Conservation (phyloP, 2,329 filamentous ascomycete genomes). For the Colletotrichum trifolii region DNA sequence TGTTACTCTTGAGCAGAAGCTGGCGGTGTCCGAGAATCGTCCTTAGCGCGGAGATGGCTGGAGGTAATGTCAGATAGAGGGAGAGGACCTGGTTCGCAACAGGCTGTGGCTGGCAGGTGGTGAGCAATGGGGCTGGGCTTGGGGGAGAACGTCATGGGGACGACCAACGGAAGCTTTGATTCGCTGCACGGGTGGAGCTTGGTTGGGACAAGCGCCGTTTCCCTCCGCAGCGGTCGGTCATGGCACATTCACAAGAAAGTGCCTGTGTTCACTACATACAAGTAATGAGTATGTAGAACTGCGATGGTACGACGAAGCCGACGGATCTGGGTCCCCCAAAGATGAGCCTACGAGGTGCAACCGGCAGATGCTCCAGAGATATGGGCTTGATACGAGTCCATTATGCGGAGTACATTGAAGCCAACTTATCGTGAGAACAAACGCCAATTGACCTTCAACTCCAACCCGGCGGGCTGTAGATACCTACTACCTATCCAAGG, state of each 20-base stretch:
- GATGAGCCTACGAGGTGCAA: no score
- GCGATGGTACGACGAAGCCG: no score
- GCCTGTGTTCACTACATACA: neutral
- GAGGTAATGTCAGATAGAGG: conserved; percentile 19
- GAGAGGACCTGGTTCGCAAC: conserved; percentile 31
- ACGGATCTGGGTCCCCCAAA: no score
- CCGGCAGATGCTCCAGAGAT: no score
- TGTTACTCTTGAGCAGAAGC: conserved; percentile 22
- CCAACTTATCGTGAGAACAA: no score
- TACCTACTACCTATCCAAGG: no score
- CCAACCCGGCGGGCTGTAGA: no score
- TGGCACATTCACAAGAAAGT: conserved; percentile 22
- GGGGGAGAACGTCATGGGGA: conserved; percentile 38
- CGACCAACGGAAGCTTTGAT: conserved; percentile 31
- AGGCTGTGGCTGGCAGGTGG: conserved; percentile 31
- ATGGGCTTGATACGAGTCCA: no score
- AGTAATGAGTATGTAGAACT: no score
- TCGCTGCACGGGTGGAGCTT: conserved; percentile 31
- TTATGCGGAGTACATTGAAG: no score
- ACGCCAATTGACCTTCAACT: no score
- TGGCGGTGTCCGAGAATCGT: conserved; percentile 26
- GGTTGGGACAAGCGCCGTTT: conserved; percentile 33
- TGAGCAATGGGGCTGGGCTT: conserved; percentile 35
- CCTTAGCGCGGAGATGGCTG: conserved; percentile 34
- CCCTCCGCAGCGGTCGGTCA: conserved; percentile 30